A percentile compares a stretch with the other conserved stretches of the same genome.
Evolutionary conservation across 495 filamentous ascomycete genomes (phyloP).

Genomic region (Eremomyces bilateralis): DNA sequence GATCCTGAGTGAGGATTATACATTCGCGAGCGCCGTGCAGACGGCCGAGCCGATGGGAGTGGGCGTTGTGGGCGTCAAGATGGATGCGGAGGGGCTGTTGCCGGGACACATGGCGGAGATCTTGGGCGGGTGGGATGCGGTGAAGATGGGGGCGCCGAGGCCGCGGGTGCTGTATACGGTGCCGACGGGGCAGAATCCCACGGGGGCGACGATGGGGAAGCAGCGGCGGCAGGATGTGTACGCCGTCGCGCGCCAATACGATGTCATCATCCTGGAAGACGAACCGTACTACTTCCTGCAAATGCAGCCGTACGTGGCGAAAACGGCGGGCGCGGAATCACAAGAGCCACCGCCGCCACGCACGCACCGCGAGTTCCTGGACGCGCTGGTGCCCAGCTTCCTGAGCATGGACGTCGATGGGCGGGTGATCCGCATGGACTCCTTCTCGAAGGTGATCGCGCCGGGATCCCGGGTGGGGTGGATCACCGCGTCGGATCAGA

Average conservation of each 20-base stretch:
- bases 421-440: slow-evolving; percentile 46
- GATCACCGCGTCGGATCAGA: slow-evolving; percentile 57
- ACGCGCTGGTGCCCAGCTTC: slow-evolving; percentile 35
- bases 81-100: slow-evolving; percentile 61
- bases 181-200: slow-evolving; percentile 80
- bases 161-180: slow-evolving; percentile 67
- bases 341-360: slow-evolving; percentile 29
- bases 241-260: slow-evolving; percentile 54
- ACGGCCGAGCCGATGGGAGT: slow-evolving; percentile 59
- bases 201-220: slow-evolving; percentile 55
- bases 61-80: slow-evolving; percentile 43
- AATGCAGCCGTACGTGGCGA: slow-evolving; percentile 52
- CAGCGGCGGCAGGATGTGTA: slow-evolving; percentile 51
- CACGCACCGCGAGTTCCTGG: slow-evolving; percentile 36
- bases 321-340: slow-evolving; percentile 23
- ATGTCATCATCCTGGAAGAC: slow-evolving; percentile 77
- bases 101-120: slow-evolving; percentile 42
- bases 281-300: slow-evolving; percentile 95
- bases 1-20: slow-evolving; percentile 68
- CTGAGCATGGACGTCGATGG: slow-evolving; percentile 41
- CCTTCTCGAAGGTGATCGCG: slow-evolving; percentile 45
- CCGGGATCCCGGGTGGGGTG: slow-evolving; percentile 40
- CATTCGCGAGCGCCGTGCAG: slow-evolving; percentile 65
- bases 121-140: slow-evolving; percentile 40
- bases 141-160: slow-evolving; percentile 37